Percentiles rank a stretch among this genome's conserved stretches.
Conservation (phyloP, 2,329 filamentous ascomycete genomes). For the Sphaerulina populicola region DNA sequence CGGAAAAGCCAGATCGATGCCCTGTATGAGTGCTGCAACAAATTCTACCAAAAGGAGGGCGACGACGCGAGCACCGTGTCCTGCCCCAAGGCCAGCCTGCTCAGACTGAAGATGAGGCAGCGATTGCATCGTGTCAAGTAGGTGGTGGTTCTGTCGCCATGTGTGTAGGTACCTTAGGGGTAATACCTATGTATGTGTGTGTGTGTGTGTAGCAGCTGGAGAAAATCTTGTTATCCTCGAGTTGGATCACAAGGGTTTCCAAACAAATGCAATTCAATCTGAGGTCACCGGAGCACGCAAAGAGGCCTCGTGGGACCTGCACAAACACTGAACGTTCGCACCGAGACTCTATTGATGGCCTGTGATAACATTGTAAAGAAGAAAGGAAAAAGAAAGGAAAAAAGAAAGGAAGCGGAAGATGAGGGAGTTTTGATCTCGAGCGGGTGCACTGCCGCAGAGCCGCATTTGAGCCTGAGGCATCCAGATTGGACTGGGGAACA, state of each 20-base stretch:
- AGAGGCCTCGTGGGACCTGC: slow-evolving; percentile 69
- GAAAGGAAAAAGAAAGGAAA: slow-evolving; percentile 18
- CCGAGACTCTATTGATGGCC: slow-evolving; percentile 99
- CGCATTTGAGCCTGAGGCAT: background rate
- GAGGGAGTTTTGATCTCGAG: slow-evolving; percentile 1
- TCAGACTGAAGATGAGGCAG: slow-evolving; percentile 78
- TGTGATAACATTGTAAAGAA: slow-evolving; percentile 62
- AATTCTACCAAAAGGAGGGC: slow-evolving; percentile 74
- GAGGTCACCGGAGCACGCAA: slow-evolving; percentile 97
- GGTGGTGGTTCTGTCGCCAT: too few species aligned
- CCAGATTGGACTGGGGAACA: too few species aligned
- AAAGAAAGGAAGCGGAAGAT: slow-evolving; percentile 6
- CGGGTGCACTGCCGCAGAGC: background rate
- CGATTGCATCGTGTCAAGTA: slow-evolving; percentile 41
- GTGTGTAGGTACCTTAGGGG: too few species aligned
- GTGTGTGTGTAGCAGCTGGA: slow-evolving; percentile 34
- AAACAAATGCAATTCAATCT: slow-evolving; percentile 54
- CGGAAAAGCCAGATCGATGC: slow-evolving; percentile 58
- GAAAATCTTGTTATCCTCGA: slow-evolving; percentile 35
- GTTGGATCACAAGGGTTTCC: slow-evolving; percentile 41
- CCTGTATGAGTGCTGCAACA: slow-evolving; percentile 86
- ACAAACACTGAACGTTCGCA: slow-evolving; percentile 85
- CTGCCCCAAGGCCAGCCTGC: slow-evolving; percentile 73
- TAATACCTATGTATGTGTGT: too few species aligned
- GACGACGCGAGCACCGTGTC: slow-evolving; percentile 67